Percentiles rank a stretch among this genome's conserved stretches.
phyloP scores from a whole-genome alignment of 225 moss, liverwort and hornwort genomes.

The Sphagnum tenellum region DNA sequence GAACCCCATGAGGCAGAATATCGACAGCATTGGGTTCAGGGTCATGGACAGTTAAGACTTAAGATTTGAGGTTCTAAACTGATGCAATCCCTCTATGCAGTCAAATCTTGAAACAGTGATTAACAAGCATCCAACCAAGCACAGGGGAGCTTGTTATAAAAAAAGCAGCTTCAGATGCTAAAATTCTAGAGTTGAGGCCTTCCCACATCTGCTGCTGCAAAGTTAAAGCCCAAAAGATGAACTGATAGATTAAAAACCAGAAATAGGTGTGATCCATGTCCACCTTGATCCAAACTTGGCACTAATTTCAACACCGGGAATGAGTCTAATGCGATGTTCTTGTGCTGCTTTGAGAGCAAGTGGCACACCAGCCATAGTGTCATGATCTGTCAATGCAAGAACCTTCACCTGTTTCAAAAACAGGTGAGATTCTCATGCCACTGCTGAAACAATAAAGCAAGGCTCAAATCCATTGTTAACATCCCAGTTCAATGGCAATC shows the following conservation, averaged over 20 bases:
- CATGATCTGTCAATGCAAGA: slow-evolving; percentile 88
- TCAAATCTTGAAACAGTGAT: too few relatives aligned
- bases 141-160: too few relatives aligned
- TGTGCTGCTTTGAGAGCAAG: slow-evolving; percentile 58
- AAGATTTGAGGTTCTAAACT: too few relatives aligned
- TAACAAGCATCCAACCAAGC: too few relatives aligned
- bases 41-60: neutral
- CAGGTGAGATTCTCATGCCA: neutral
- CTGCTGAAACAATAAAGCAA: too few relatives aligned
- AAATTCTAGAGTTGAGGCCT: too few relatives aligned
- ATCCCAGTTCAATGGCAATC: too few relatives aligned
- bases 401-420: slow-evolving; percentile 57
- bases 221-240: neutral
- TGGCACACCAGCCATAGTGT: slow-evolving; percentile 87
- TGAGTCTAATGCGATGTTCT: slow-evolving; percentile 64
- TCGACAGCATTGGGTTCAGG: too few relatives aligned
- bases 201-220: neutral
- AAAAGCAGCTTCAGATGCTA: too few relatives aligned
- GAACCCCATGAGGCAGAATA: too few relatives aligned
- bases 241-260: neutral
- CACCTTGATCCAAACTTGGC: slow-evolving; percentile 76
- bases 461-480: too few relatives aligned
- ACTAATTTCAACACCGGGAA: slow-evolving; percentile 94
- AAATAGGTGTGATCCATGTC: neutral
- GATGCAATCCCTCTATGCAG: too few relatives aligned